Percentiles rank a stretch among this genome's conserved stretches.
These are phyloP conservation scores for Mycena sp. DNA, from an alignment of 1,284 basidiomycete genomes.

Conservation along the genomic window DNA sequence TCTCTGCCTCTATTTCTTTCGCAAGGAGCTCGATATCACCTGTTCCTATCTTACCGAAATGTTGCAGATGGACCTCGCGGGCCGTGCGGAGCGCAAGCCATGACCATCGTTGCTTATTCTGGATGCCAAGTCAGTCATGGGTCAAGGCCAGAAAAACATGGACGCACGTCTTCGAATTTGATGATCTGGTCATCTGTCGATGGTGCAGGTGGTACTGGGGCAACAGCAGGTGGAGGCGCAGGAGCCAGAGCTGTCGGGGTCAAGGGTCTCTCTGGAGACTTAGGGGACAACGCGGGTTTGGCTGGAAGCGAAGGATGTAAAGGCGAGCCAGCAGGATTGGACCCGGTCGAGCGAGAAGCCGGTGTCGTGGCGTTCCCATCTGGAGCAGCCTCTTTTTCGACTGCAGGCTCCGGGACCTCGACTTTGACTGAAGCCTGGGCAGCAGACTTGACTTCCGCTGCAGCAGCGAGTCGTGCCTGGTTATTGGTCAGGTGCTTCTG, in stretches of 20 bases:
- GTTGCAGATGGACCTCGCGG: slow-evolving; percentile 73
- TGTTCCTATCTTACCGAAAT: slow-evolving; percentile 83
- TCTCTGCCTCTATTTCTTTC: slow-evolving; percentile 75
- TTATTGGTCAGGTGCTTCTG: slow-evolving; percentile 58
- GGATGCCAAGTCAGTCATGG: slow-evolving; percentile 7
- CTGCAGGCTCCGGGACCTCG: slow-evolving; percentile 17
- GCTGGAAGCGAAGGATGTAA: slow-evolving; percentile 75
- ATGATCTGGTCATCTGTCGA: slow-evolving; percentile 61
- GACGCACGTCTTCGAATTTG: slow-evolving; percentile 68
- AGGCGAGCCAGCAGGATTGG: slow-evolving; percentile 48
- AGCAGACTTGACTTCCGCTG: slow-evolving; percentile 53
- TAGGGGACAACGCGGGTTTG: slow-evolving; percentile 46
- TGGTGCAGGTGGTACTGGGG: slow-evolving; percentile 46
- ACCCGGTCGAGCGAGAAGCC: slow-evolving; percentile 35
- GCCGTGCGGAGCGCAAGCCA: slow-evolving; percentile 84
- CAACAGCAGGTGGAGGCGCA: slow-evolving; percentile 36
- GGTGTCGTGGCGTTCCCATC: slow-evolving; percentile 36
- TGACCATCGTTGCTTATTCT: slow-evolving; percentile 78
- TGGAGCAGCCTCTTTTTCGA: slow-evolving; percentile 33
- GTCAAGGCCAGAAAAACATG: slow-evolving; percentile 20
- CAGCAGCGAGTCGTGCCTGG: slow-evolving; percentile 23
- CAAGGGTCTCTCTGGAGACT: slow-evolving; percentile 48
- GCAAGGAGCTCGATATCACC: slow-evolving; percentile 73
- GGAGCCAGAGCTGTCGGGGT: slow-evolving; percentile 36
- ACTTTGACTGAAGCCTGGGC: slow-evolving; percentile 52